Conservation (phyloP, 176 grass and related monocot species). For the Coix lacrymajobi region DNA sequence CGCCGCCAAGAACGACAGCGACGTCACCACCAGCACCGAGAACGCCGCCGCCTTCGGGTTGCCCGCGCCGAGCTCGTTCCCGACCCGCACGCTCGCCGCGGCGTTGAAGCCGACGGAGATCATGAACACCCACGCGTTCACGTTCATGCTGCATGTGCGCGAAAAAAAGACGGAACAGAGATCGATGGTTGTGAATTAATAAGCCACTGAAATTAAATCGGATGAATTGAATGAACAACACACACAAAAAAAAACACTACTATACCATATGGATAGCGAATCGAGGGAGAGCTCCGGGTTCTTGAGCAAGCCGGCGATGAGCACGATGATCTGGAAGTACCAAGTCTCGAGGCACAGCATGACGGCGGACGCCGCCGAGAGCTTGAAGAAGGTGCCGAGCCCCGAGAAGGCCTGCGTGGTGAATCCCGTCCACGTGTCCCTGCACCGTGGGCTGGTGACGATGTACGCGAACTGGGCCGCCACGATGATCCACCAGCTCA, state of each 20-base stretch:
- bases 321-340: conserved; percentile 89
- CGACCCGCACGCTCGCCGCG: conserved; percentile 75
- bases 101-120: conserved; percentile 88
- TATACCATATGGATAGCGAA: conserved; percentile 73
- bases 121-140: conserved; percentile 64
- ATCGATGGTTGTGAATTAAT: too few relatives aligned
- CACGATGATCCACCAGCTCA: conserved; percentile 72
- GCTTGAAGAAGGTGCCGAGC: conserved; percentile 18
- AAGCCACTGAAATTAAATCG: too few relatives aligned
- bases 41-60: conserved; percentile 67
- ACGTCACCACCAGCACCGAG: conserved; percentile 53
- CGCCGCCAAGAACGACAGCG: conserved; percentile 47
- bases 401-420: conserved; percentile 58
- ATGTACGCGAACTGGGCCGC: conserved; percentile 74
- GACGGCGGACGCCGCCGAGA: conserved; percentile 71
- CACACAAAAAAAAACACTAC: not conserved
- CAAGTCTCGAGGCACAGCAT: conserved; percentile 89
- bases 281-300: conserved; percentile 69
- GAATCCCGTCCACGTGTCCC: conserved; percentile 68
- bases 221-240: too few relatives aligned
- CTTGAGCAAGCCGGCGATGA: conserved; percentile 70
- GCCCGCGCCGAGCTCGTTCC: conserved; percentile 82
- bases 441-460: conserved; percentile 48
- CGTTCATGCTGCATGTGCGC: too few relatives aligned
- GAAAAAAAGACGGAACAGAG: too few relatives aligned